A percentile compares a stretch with the other conserved stretches of the same genome.
phyloP scores from a whole-genome alignment of 305 asterid genomes.

The Euphrasia arctica region DNA sequence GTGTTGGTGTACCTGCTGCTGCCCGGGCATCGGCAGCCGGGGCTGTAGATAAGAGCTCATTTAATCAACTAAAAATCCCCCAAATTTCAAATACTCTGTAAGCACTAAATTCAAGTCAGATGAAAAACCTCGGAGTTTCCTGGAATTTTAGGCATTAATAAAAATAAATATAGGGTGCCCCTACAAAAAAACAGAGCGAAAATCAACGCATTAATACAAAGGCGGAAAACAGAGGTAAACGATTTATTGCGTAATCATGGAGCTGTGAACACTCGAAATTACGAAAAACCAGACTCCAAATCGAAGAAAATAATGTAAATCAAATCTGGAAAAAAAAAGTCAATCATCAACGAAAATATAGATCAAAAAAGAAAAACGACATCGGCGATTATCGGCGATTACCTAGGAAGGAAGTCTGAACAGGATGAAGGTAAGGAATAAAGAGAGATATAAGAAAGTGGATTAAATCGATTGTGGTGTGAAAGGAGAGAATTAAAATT shows the following conservation, averaged over 20 bases:
- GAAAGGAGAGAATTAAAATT: conserved; percentile 18
- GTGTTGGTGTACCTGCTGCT: conserved; percentile 32
- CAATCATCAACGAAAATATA: neutral
- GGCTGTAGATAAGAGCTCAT: conserved; percentile 37
- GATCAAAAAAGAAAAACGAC: neutral
- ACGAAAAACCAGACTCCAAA: neutral
- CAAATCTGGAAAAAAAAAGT: neutral
- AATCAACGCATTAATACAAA: conserved; percentile 1
- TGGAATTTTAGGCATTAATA: conserved; percentile 44
- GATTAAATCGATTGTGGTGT: conserved; percentile 19
- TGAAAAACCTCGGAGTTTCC: conserved; percentile 49
- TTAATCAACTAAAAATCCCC: conserved; percentile 24
- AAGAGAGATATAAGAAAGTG: neutral
- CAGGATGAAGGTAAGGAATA: conserved; percentile 6
- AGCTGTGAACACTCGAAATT: conserved; percentile 9
- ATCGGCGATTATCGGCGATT: conserved; percentile 8
- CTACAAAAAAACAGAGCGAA: conserved; percentile 29
- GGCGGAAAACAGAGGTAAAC: conserved; percentile 4
- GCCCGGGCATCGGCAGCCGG: conserved; percentile 34
- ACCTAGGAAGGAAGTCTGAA: conserved; percentile 20
- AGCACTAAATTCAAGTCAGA: conserved; percentile 22
- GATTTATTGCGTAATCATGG: conserved; percentile 2
- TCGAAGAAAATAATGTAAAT: neutral
- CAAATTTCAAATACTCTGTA: conserved; percentile 12
- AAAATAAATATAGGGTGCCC: conserved; percentile 14